These are phyloP conservation scores for Tolypocladium tropicale DNA, from an alignment of 2,329 filamentous ascomycete genomes.

Conservation along the genomic window DNA sequence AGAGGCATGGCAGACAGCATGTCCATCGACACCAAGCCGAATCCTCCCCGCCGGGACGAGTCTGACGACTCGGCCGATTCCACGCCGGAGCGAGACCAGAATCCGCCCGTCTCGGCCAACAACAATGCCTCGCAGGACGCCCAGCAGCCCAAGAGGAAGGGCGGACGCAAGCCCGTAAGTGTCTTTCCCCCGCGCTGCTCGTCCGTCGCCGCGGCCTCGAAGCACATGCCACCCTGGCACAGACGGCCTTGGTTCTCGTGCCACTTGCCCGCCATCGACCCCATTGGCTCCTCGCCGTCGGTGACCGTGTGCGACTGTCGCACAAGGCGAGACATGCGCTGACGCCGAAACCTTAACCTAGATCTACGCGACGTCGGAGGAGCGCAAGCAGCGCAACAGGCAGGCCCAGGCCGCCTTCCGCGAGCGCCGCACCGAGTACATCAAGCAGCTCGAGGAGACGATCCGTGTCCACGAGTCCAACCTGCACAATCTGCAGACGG, in stretches of 20 bases:
- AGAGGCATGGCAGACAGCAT: constrained; percentile 57
- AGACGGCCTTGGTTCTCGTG: neutral
- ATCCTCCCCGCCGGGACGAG: constrained; percentile 38
- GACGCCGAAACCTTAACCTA: constrained; percentile 23
- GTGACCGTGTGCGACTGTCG: neutral
- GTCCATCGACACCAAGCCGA: constrained; percentile 44
- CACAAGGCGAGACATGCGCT: constrained; percentile 4
- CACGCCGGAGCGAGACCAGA: constrained; percentile 46
- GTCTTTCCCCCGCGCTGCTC: neutral
- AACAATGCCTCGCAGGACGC: constrained; percentile 34
- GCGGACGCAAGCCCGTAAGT: constrained; percentile 93
- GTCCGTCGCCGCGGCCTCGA: neutral
- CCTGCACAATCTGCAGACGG: constrained; percentile 83
- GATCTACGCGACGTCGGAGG: constrained; percentile 98
- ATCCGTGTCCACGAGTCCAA: constrained; percentile 96
- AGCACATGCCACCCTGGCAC: neutral
- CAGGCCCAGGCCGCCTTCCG: constrained; percentile 97
- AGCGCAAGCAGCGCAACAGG: constrained; percentile 93
- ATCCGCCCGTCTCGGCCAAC: constrained; percentile 20
- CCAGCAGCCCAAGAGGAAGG: constrained; percentile 84
- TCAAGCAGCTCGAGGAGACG: constrained; percentile 95
- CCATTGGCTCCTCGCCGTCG: constrained; percentile 1
- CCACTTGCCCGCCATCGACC: neutral
- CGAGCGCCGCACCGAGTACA: constrained; percentile 95
- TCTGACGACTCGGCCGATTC: constrained; percentile 53